Evolutionary conservation across 2,329 filamentous ascomycete species (phyloP), one percentile per base, ranked within the genome.

Genomic region (Fonsecaea erecta): DNA sequence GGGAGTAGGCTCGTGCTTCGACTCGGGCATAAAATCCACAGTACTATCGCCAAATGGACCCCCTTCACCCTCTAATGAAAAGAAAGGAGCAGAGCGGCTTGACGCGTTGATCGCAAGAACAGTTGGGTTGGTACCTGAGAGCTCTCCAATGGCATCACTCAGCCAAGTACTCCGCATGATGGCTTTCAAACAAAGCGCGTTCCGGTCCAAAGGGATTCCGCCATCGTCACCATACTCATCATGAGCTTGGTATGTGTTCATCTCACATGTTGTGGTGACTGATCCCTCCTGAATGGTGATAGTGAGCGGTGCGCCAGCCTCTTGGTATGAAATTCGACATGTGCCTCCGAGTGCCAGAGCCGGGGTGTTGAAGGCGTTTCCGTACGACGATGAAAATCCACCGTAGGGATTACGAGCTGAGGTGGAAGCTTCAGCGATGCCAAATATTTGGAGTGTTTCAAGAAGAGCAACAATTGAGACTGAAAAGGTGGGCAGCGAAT

Each of bases 371-470:
- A 97, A 97, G 57, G 92, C 92, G 71, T 90, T 90, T 18, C 85
- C 72, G 58, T 73, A 70, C 7, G 80, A 78, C 64, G 82, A 80
- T 24, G 79, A 80, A 55, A 73, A 70, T 40, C 69, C 71, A 24
- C 67, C 67, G 52, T 71, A 64, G 37, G 64, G 61, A 43, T 71
- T 72, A 53, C 68, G 72, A n/a, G 75, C 75, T 16, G 75, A 84
- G 80, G 68, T 85, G 81, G 82, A 71, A 5, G 86, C 81, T 14
- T 87, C 83, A 70, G 91, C 90, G 52, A 93, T 86, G 56, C 92
- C 92, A 74, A 99, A 96, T 56, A 99, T 98, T 74, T 97, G 94
- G 7, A 99, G 84, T 0, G 94, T 96, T 79, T 98, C 95, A 60
- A 99, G 86, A 2, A 99, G 85, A 18, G 94, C 91, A 3, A 89